Conservation (phyloP, 2,329 filamentous ascomycete species). For the Saccharata proteae region DNA sequence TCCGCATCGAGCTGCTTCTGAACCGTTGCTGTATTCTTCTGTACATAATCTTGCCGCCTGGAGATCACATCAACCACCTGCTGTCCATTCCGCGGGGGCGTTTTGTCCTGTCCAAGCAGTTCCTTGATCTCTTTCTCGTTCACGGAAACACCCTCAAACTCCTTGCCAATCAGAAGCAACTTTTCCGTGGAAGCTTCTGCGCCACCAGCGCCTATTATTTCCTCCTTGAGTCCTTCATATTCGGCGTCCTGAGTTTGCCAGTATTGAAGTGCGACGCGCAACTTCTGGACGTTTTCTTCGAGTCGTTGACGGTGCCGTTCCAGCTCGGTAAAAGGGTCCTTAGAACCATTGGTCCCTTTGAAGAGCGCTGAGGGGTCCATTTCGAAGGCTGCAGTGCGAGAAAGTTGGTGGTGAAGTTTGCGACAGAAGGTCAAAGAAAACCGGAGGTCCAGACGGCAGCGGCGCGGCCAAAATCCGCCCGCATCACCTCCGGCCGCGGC, state of each 20-base stretch:
- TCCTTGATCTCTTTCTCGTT: conserved; percentile 47
- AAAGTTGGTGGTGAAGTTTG: too few species aligned
- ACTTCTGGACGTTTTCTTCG: conserved; percentile 60
- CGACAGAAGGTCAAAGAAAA: too few species aligned
- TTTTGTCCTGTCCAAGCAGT: conserved; percentile 36
- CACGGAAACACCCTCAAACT: conserved; percentile 53
- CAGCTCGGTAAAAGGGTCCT: conserved; percentile 51
- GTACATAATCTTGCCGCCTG: conserved; percentile 79
- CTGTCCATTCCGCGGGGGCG: conserved; percentile 38
- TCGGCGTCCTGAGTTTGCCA: conserved; percentile 89
- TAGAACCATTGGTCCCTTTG: too few species aligned
- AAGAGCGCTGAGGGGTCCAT: too few species aligned
- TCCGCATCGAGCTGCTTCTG: conserved; percentile 58
- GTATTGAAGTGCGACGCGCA: conserved; percentile 65
- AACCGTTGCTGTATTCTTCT: conserved; percentile 63
- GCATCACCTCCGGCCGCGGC: too few species aligned
- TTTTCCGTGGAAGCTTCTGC: conserved; percentile 13
- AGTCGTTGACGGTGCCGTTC: conserved; percentile 65
- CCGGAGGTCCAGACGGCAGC: too few species aligned
- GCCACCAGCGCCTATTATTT: conserved; percentile 42
- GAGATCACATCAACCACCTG: conserved; percentile 58
- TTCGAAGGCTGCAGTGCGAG: too few species aligned
- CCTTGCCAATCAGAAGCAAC: conserved; percentile 37
- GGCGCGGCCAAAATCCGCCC: too few species aligned
- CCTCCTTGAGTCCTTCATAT: conserved; percentile 80